A percentile compares a stretch with the other conserved stretches of the same genome.
Conservation (phyloP, 352 stramenopile genomes). For the Globisporangium spiculum region DNA sequence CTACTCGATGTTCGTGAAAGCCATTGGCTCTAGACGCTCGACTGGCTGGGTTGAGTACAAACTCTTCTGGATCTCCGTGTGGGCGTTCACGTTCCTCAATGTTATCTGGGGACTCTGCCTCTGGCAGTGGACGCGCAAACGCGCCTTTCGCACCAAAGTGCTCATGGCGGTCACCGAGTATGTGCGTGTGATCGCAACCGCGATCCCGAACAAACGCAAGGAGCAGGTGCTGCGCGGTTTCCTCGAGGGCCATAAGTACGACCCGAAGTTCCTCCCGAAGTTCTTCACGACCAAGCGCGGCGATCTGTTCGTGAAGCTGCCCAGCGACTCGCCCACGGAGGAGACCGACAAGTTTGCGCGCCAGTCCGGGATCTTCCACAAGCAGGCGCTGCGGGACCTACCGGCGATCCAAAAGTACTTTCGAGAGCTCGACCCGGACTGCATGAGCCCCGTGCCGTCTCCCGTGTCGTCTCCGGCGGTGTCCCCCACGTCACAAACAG, state of each 20-base stretch:
- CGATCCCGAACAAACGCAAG: constrained; percentile 18
- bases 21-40: not conserved
- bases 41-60: constrained; percentile 8
- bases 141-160: not conserved
- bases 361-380: constrained; percentile 7
- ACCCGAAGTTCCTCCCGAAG: constrained; percentile 6
- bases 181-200: constrained; percentile 5
- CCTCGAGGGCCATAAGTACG: constrained; percentile 10
- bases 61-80: constrained; percentile 20
- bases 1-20: constrained; percentile 29
- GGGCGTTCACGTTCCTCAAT: constrained; percentile 27
- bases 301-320: constrained; percentile 18
- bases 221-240: constrained; percentile 15
- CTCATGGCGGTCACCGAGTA: constrained; percentile 9
- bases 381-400: constrained; percentile 6
- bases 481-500: constrained; percentile 4
- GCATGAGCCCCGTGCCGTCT: not conserved
- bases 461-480: not conserved
- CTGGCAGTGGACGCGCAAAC: not conserved
- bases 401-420: constrained; percentile 18
- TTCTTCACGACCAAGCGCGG: constrained; percentile 11
- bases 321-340: constrained; percentile 18
- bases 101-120: constrained; percentile 18
- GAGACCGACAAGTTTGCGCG: not conserved
- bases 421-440: constrained; percentile 4